Evolutionary conservation across 768 basidiomycete species (phyloP), one percentile per base, ranked within the genome.

Genomic region (Daedaleopsis nitida): DNA sequence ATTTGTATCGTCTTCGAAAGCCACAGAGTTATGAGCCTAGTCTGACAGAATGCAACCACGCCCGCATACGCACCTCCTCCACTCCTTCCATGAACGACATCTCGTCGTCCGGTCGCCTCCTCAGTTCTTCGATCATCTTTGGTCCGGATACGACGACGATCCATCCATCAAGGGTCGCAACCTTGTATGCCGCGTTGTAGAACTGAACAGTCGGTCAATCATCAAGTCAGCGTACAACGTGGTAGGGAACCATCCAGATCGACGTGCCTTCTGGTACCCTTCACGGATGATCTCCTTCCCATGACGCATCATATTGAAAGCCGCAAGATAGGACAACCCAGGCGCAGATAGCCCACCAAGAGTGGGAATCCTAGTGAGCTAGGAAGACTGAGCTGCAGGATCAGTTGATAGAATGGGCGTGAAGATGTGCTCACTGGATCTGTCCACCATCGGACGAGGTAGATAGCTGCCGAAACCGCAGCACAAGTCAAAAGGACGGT

Each of bases 71-170:
- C 17, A 42, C 39, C 17, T 42, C 39, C 39, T 42, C 39, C 11
- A 42, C 17, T 42, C 39, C 39, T 42, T 42, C 39, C 17, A 13
- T 17, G 39, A 42, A 42, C 3, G 81, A 83, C 12, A 84, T 69
- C 21, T 75, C 74, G 23, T 80, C 73, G 51, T 82, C 81, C 6
- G 77, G 72, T 16, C 79, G 77, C 62, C 70, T 78, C 23, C 81
- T 76, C 14, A 87, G 68, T 50, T 86, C 85, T 11, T 85, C 80
- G 14, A 84, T 70, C 38, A 78, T 70, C 19, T 77, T 59, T 0
- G 73, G 69, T 2, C 81, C 78, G 27, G 75, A 75, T 16, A 80
- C 68, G 11, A 85, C 69, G 24, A 83, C 74, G 16, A 77, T 63
- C 83, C 84, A 85, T 52, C 75, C 71, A 43, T 79, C 71, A 44